Evolutionary conservation across 352 stramenopile genomes (phyloP).

Genomic region (Globisporangium lucens): DNA sequence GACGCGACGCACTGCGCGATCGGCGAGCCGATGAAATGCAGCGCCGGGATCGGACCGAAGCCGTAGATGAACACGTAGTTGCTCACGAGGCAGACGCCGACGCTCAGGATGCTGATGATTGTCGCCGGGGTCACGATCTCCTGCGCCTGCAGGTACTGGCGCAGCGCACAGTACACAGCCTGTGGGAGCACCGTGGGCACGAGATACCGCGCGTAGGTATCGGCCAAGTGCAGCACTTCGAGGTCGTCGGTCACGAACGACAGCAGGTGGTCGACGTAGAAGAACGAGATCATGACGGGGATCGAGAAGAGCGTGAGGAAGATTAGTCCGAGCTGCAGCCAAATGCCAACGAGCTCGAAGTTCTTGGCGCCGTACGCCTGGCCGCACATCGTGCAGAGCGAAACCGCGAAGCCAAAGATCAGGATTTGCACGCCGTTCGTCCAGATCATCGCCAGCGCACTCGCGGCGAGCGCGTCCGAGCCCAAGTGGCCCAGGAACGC

Average conservation of each 20-base stretch:
- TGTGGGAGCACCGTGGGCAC: slow-evolving; percentile 65
- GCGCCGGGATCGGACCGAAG: slow-evolving; percentile 43
- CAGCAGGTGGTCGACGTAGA: slow-evolving; percentile 74
- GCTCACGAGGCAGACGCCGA: slow-evolving; percentile 57
- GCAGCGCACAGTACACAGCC: slow-evolving; percentile 65
- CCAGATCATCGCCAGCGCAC: slow-evolving; percentile 73
- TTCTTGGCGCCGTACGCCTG: slow-evolving; percentile 82
- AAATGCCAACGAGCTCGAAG: slow-evolving; percentile 70
- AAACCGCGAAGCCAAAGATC: slow-evolving; percentile 76
- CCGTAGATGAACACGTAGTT: slow-evolving; percentile 86
- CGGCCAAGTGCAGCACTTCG: slow-evolving; percentile 55
- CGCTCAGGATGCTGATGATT: slow-evolving; percentile 67
- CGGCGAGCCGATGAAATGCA: slow-evolving; percentile 73
- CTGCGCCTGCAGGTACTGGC: slow-evolving; percentile 78
- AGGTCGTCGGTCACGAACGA: slow-evolving; percentile 62
- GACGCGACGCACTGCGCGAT: slow-evolving; percentile 67
- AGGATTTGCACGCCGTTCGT: slow-evolving; percentile 77
- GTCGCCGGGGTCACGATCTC: slow-evolving; percentile 79
- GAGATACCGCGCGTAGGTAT: slow-evolving; percentile 57
- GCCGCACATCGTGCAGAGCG: slow-evolving; percentile 77
- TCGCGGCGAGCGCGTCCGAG: slow-evolving; percentile 67
- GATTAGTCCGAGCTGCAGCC: slow-evolving; percentile 73
- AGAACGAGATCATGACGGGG: slow-evolving; percentile 78
- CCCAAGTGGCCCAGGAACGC: slow-evolving; percentile 77
- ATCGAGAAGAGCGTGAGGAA: slow-evolving; percentile 66